Conservation (phyloP, 495 filamentous ascomycete genomes). For the Penicillium chermesinum region DNA sequence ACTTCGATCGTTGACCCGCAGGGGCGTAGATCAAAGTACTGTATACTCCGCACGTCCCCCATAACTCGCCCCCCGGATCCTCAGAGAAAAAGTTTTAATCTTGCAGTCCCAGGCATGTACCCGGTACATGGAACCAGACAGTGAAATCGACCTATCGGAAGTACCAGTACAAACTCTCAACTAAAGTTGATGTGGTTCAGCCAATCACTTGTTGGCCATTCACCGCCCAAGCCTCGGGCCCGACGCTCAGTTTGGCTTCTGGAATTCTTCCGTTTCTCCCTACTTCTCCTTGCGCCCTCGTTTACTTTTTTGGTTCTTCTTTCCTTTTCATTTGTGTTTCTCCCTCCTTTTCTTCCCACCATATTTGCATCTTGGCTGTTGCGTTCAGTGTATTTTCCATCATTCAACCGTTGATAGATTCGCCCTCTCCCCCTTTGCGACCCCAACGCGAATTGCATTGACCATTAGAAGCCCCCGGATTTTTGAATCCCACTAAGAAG, state of each 20-base stretch:
- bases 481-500: neutral
- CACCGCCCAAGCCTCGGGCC: constrained; percentile 26
- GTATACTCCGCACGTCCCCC: constrained; percentile 19
- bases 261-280: constrained; percentile 20
- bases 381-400: constrained; percentile 8
- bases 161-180: neutral
- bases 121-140: neutral
- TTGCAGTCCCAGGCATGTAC: constrained; percentile 5
- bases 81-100: constrained; percentile 13
- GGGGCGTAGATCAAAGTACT: constrained; percentile 6
- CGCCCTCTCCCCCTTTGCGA: neutral
- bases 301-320: constrained; percentile 10
- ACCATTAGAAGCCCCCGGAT: neutral
- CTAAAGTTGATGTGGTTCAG: neutral
- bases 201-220: constrained; percentile 20
- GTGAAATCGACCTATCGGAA: neutral
- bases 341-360: constrained; percentile 6
- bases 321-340: constrained; percentile 12
- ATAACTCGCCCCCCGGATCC: constrained; percentile 15
- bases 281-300: constrained; percentile 21
- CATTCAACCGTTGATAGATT: neutral
- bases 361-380: constrained; percentile 5
- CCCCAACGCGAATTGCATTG: neutral
- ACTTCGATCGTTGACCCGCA: constrained; percentile 6
- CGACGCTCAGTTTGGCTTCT: constrained; percentile 10